Percentiles rank a stretch among this genome's conserved stretches.
Conservation (phyloP, 2,329 filamentous ascomycete genomes). For the Colletotrichum kahawae region DNA sequence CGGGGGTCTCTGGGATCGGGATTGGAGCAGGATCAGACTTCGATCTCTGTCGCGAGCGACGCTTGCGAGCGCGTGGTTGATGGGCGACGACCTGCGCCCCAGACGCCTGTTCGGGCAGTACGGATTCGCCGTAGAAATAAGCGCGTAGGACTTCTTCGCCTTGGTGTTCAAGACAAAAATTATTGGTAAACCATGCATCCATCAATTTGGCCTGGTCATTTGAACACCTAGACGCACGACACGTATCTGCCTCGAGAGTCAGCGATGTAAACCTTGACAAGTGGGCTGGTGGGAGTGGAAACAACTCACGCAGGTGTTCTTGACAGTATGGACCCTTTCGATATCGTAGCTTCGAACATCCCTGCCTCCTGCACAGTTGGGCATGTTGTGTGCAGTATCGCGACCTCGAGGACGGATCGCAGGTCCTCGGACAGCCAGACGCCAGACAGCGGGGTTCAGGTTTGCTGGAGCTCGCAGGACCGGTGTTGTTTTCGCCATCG, state of each 20-base stretch:
- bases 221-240: slow-evolving; percentile 6
- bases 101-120: not conserved
- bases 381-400: slow-evolving; percentile 17
- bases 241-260: slow-evolving; percentile 14
- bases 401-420: slow-evolving; percentile 1
- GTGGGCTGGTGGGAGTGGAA: not conserved
- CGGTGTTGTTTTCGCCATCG: not conserved
- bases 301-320: slow-evolving; percentile 17
- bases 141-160: not conserved
- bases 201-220: slow-evolving; percentile 13
- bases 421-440: not conserved
- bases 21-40: not conserved
- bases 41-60: not conserved
- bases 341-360: slow-evolving; percentile 5
- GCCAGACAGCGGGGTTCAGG: slow-evolving; percentile 9
- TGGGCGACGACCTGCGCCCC: not conserved
- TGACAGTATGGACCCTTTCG: slow-evolving; percentile 19
- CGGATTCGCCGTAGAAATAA: not conserved
- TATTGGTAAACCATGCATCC: slow-evolving; percentile 17
- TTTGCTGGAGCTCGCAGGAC: not conserved
- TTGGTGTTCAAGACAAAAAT: slow-evolving; percentile 15
- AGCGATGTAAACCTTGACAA: not conserved
- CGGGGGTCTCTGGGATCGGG: not conserved
- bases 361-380: slow-evolving; percentile 9
- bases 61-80: slow-evolving; percentile 4